Percentiles rank a stretch among this genome's conserved stretches.
Evolutionary conservation across 495 filamentous ascomycete genomes (phyloP).

Genomic region (Aspergillus ostianus): DNA sequence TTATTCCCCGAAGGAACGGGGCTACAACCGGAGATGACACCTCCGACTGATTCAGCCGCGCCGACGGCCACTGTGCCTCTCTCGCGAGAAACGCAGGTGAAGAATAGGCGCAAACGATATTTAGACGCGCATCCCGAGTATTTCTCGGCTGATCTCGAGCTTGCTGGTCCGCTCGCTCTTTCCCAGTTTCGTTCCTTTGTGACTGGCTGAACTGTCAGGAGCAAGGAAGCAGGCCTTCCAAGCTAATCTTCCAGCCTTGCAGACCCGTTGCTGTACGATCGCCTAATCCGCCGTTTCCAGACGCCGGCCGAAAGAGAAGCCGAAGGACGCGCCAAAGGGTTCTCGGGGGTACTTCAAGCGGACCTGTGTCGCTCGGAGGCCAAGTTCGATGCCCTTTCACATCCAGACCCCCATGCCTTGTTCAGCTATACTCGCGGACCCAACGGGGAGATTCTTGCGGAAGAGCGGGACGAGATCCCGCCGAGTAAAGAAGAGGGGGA

Average conservation of each 20-base stretch:
- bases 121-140: slow-evolving; percentile 64
- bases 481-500: slow-evolving; percentile 62
- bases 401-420: slow-evolving; percentile 53
- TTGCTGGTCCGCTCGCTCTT: slow-evolving; percentile 57
- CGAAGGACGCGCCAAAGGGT: slow-evolving; percentile 69
- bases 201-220: slow-evolving; percentile 12
- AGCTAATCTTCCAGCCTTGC: slow-evolving; percentile 32
- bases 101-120: slow-evolving; percentile 65
- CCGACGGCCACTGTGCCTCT: background rate
- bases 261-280: slow-evolving; percentile 81
- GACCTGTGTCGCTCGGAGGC: slow-evolving; percentile 72
- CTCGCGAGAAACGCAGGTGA: slow-evolving; percentile 29
- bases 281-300: slow-evolving; percentile 75
- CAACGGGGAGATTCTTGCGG: slow-evolving; percentile 54
- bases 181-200: slow-evolving; percentile 17
- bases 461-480: slow-evolving; percentile 58
- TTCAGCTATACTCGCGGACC: slow-evolving; percentile 46
- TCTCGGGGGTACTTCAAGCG: slow-evolving; percentile 68
- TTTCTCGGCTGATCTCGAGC: slow-evolving; percentile 60
- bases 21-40: background rate
- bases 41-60: background rate
- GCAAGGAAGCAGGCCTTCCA: slow-evolving; percentile 8
- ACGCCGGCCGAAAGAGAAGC: slow-evolving; percentile 68
- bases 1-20: slow-evolving; percentile 6
- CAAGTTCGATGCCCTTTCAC: slow-evolving; percentile 59